phyloP scores from a whole-genome alignment of 371 early-diverging fungal species.

The Amoeboaphelidium protococcarum region DNA sequence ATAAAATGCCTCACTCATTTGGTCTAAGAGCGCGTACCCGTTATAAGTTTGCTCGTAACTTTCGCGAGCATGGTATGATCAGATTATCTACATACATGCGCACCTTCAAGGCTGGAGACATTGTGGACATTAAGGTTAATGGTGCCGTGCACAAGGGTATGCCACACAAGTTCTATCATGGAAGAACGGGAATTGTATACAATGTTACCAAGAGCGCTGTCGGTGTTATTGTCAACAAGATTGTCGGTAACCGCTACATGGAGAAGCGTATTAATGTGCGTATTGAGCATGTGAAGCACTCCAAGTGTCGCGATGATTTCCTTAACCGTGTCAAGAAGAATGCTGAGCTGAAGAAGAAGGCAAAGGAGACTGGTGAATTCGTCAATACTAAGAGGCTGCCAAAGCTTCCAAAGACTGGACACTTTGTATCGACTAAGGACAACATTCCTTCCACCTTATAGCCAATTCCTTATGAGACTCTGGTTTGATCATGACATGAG shows the following conservation, averaged over 20 bases:
- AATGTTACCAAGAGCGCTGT: constrained; percentile 96
- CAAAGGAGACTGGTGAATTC: constrained; percentile 28
- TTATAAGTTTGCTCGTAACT: constrained; percentile 89
- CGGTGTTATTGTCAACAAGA: constrained; percentile 95
- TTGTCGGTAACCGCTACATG: constrained; percentile 85
- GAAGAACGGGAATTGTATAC: constrained; percentile 92
- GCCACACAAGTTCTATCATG: constrained; percentile 99
- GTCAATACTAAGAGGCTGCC: constrained; percentile 81
- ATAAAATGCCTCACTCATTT: constrained; percentile 71
- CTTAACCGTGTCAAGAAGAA: constrained; percentile 89
- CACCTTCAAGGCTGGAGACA: constrained; percentile 94
- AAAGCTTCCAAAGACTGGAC: constrained; percentile 66
- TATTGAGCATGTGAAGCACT: constrained; percentile 98
- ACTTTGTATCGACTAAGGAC: constrained; percentile 49
- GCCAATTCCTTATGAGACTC: constrained; percentile 70
- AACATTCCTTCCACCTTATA: constrained; percentile 75
- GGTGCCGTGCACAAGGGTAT: constrained; percentile 98
- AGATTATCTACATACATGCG: constrained; percentile 86
- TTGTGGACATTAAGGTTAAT: constrained; percentile 94
- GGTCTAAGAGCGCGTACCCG: constrained; percentile 91
- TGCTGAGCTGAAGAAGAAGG: constrained; percentile 53
- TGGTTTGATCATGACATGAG: neutral
- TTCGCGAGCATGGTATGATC: constrained; percentile 79
- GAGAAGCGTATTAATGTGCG: constrained; percentile 97
- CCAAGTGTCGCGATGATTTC: constrained; percentile 97